Base-by-base conservation (phyloP, 208 protist species). In the Leishmania amazonensis region DNA sequence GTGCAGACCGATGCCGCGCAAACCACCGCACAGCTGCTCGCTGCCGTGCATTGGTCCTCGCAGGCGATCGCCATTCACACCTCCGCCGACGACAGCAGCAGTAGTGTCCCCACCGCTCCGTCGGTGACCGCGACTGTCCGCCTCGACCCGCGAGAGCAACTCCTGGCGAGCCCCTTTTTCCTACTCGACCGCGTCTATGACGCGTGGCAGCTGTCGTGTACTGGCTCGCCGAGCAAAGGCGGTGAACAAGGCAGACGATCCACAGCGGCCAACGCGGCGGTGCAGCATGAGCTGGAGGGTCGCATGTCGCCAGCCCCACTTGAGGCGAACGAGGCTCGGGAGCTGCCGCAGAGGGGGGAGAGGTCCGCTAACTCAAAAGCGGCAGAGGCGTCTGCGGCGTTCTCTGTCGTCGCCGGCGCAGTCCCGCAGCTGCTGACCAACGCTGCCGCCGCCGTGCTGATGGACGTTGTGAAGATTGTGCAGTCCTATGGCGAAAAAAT, bases 401-500 rank as follows among this genome's bases (percentile, higher is more conserved):
- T 80, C 28, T 31, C 40, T n/a, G 62, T 79, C 11, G 65, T 80
- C 15, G 35, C 77, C 4, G 76, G 35, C 11, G 71, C 80, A n/a
- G 73, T 84, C 38, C 67, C 65, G 75, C 75, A 81, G 62, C 60
- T 84, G 51, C 76, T 82, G 68, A 42, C 24, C 54, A 72, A 62
- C 19, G 78, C 81, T 7, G 81, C 79, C 35, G 74, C 75, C 8
- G 38, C 74, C 7, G 60, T 87, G 45, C 70, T 87, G 83, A 79
- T 79, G 70, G 88, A 88, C 70, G 88, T 89, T 15, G 78, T 87
- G 65, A 89, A 88, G 78, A 85, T 95, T 9, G 87, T 95, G 40
- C 90, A 93, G 78, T 64, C 77, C n/a, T 90, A 89, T 73, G 90
- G 92, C 64, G 88, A 91, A 58, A 85, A 89, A 71, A 86, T 95